Base-by-base conservation (phyloP, 192 early-diverging fungal genomes). In the Backusella australiensis region DNA sequence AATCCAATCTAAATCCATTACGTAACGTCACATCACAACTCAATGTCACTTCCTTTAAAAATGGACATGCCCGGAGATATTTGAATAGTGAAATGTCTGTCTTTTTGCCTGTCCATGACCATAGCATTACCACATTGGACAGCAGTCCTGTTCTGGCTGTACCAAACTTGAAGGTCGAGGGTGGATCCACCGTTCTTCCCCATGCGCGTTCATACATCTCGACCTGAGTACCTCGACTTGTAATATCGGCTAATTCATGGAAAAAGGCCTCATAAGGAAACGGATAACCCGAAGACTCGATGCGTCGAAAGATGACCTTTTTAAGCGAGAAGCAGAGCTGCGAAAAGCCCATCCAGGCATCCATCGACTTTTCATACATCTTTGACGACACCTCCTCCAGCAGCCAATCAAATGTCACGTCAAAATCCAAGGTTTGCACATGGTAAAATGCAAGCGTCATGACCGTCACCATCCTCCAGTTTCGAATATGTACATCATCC, bases 331-430 rank as follows among this genome's bases (percentile, higher is more conserved):
- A 39, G 29, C 70, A 71, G 3, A 71, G 42, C 39, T 71, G 70
- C 1, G 70, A 39, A 32, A 71, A 71, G n/a, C 70, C 70, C 70
- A 71, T 71, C 41, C 70, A 71, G 3, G 70, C 70, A 71, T 71
- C 70, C 42, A 71, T 49, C 8, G 70, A 71, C 34, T 71, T 36
- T 15, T 71, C 42, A 49, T 49, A 71, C 12, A 29, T 17, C 42
- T 71, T 41, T n/a, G 42, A 17, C 6, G 70, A 44, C 15, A 44
- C 42, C 1, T 71, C 70, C 9, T 71, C 42, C 41, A 44, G 42
- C 17, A 71, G 29, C 70, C 70, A 71, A 32, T 71, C 70, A 49
- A 71, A 71, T 46, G 42, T 71, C 23, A 71, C 70, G 14, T 71
- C 70, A 49, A 71, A 71, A 49, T 71, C 70, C 29, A 71, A 49